A percentile compares a stretch with the other conserved stretches of the same genome.
Evolutionary conservation across 805 yeast genomes (phyloP).

Genomic region (Candida glaebosa): DNA sequence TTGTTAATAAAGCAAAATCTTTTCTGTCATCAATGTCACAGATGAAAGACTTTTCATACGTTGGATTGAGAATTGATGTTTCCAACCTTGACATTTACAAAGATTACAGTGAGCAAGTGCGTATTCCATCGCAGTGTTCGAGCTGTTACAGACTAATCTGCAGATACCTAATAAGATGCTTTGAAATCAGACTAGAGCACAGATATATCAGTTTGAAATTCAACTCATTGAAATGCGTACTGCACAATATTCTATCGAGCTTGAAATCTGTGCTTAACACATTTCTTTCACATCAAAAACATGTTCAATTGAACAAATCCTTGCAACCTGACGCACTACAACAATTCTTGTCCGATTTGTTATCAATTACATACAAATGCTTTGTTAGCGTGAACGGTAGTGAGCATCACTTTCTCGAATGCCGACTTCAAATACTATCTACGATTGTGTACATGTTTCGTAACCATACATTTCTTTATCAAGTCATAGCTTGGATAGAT

Average conservation of each 20-base stretch:
- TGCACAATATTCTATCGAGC: slow-evolving; percentile 12
- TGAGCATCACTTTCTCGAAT: neutral
- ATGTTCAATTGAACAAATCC: slow-evolving; percentile 2
- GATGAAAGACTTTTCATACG: slow-evolving; percentile 16
- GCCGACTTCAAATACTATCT: neutral
- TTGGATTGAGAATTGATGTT: slow-evolving; percentile 27
- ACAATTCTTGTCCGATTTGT: slow-evolving; percentile 1
- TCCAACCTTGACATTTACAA: slow-evolving; percentile 17
- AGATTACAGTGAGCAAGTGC: slow-evolving; percentile 8
- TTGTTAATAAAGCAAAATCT: slow-evolving; percentile 30
- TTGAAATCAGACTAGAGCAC: slow-evolving; percentile 16
- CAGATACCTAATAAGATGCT: slow-evolving; percentile 20
- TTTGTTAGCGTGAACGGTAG: neutral
- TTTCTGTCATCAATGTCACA: slow-evolving; percentile 11
- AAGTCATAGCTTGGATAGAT: neutral
- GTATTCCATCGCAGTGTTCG: slow-evolving; percentile 9
- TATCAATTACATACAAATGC: neutral
- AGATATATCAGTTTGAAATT: slow-evolving; percentile 16
- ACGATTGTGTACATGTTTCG: slow-evolving; percentile 1
- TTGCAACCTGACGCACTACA: neutral
- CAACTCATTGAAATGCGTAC: slow-evolving; percentile 10
- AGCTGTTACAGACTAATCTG: slow-evolving; percentile 19
- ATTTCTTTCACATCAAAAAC: slow-evolving; percentile 7
- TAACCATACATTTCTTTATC: neutral
- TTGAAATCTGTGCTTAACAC: slow-evolving; percentile 11